Conservation (phyloP, 306 rosid genomes). For the Lupinus albus region DNA sequence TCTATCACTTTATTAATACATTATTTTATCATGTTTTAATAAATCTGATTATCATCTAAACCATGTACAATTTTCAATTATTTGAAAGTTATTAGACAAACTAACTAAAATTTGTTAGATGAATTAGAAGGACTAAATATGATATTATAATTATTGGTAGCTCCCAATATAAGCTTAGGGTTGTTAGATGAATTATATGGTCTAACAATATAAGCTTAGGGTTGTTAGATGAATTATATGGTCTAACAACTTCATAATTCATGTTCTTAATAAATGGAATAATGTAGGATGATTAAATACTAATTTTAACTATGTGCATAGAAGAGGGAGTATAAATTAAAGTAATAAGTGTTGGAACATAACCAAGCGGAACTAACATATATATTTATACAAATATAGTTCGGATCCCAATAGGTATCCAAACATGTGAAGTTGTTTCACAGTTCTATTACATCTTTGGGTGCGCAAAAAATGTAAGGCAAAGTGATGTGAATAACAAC, state of each 20-base stretch:
- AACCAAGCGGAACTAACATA: slow-evolving; percentile 31
- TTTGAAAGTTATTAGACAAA: background rate
- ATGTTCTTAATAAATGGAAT: background rate
- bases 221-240: too few relatives aligned
- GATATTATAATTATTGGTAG: too few relatives aligned
- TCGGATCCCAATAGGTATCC: slow-evolving; percentile 45
- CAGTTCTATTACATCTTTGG: slow-evolving; percentile 33
- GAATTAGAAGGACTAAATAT: too few relatives aligned
- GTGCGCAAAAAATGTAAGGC: background rate
- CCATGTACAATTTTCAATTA: slow-evolving; percentile 32
- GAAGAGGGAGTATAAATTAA: background rate
- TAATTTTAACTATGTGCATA: too few relatives aligned
- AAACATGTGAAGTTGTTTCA: slow-evolving; percentile 37
- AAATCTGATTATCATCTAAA: slow-evolving; percentile 37
- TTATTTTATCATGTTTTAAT: slow-evolving; percentile 4
- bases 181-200: too few relatives aligned
- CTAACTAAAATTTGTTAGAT: too few relatives aligned
- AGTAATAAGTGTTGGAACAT: background rate
- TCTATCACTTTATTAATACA: background rate
- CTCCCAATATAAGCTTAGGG: too few relatives aligned
- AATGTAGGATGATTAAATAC: slow-evolving; percentile 28
- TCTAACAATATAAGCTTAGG: too few relatives aligned
- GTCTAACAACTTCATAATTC: background rate
- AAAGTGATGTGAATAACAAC: slow-evolving; percentile 35
- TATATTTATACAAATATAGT: slow-evolving; percentile 44